These are phyloP conservation scores for Perilla frutescens DNA, from an alignment of 257 asterid species.

Conservation along the genomic window DNA sequence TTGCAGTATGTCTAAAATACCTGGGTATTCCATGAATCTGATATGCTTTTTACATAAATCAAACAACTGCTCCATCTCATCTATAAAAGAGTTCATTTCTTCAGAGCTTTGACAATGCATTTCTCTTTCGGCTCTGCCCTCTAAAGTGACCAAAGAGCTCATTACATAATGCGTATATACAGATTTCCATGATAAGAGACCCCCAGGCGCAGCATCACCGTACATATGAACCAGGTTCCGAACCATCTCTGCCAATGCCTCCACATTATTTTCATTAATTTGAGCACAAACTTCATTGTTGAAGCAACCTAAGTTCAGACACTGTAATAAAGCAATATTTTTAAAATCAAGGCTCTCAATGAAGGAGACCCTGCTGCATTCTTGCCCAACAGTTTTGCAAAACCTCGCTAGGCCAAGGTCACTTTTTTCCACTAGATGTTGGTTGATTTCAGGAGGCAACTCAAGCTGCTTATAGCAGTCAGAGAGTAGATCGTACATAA, in stretches of 20 bases:
- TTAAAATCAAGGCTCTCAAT: constrained; percentile 74
- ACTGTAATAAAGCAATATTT: constrained; percentile 76
- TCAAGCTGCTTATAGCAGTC: constrained; percentile 74
- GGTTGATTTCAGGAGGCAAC: constrained; percentile 40
- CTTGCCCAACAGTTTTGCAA: constrained; percentile 65
- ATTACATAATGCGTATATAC: constrained; percentile 63
- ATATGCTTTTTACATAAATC: constrained; percentile 56
- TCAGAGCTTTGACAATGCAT: constrained; percentile 51
- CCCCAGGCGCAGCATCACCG: constrained; percentile 57
- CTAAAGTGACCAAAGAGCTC: constrained; percentile 65
- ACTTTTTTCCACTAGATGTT: constrained; percentile 39
- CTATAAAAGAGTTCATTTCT: constrained; percentile 56
- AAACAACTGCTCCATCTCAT: constrained; percentile 67
- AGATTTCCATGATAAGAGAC: constrained; percentile 65
- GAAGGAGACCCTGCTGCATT: constrained; percentile 76
- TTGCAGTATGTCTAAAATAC: constrained; percentile 50
- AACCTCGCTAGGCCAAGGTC: constrained; percentile 52
- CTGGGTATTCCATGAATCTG: constrained; percentile 58
- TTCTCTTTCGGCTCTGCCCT: constrained; percentile 58
- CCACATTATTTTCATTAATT: constrained; percentile 71
- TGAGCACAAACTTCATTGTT: constrained; percentile 73
- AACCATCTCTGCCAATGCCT: constrained; percentile 84
- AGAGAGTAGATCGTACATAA: constrained; percentile 69
- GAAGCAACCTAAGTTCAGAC: constrained; percentile 70
- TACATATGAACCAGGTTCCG: constrained; percentile 59